Percentiles rank a stretch among this genome's conserved stretches.
Conservation (phyloP, 129 eudicot genomes). For the Tagetes patula region DNA sequence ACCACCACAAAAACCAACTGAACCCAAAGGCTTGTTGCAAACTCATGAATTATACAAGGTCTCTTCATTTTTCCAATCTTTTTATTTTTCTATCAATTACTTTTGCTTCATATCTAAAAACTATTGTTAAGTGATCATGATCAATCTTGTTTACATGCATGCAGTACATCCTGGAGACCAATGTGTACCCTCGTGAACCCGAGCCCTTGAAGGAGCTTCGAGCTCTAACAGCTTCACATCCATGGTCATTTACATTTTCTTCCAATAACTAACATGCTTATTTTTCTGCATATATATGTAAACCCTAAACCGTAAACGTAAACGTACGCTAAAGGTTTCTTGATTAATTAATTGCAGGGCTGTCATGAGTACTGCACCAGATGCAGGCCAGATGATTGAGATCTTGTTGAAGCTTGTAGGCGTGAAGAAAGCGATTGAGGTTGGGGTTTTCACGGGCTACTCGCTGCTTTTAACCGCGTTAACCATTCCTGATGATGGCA, state of each 20-base stretch:
- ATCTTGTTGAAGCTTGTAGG: slow-evolving; percentile 30
- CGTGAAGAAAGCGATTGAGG: slow-evolving; percentile 36
- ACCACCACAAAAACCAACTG: slow-evolving; percentile 12
- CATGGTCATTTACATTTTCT: slow-evolving; percentile 34
- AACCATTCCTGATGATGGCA: slow-evolving; percentile 49
- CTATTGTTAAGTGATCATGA: background rate
- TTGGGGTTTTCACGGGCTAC: slow-evolving; percentile 52
- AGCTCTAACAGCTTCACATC: slow-evolving; percentile 48
- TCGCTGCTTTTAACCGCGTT: slow-evolving; percentile 44
- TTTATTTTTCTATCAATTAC: too few species aligned
- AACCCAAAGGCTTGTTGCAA: slow-evolving; percentile 53
- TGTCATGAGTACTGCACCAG: slow-evolving; percentile 41
- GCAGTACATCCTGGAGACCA: slow-evolving; percentile 53
- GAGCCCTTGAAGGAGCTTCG: slow-evolving; percentile 55
- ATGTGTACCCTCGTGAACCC: slow-evolving; percentile 69
- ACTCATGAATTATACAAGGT: slow-evolving; percentile 48
- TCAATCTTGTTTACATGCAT: background rate
- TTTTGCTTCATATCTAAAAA: background rate
- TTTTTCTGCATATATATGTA: too few species aligned
- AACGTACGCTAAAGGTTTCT: background rate
- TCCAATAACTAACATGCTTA: background rate
- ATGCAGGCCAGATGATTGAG: slow-evolving; percentile 40
- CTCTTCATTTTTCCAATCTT: background rate
- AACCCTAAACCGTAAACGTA: too few species aligned
- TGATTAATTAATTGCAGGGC: slow-evolving; percentile 25